These are phyloP conservation scores for Microbotryum violaceum DNA, from an alignment of 1,284 basidiomycete species.

Conservation along the genomic window DNA sequence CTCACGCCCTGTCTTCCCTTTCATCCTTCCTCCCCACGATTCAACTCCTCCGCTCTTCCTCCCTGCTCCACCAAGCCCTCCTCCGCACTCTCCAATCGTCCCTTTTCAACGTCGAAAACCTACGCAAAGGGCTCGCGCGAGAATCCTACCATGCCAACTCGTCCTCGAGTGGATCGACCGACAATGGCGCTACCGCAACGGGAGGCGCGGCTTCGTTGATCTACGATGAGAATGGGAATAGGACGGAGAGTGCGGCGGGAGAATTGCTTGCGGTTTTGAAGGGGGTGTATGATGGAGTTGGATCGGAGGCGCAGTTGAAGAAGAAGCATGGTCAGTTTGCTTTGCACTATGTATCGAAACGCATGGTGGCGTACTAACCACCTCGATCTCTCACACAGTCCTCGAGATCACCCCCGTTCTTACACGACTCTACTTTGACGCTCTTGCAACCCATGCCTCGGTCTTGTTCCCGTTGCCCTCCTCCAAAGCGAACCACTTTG, in stretches of 20 bases:
- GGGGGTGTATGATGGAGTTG: not conserved
- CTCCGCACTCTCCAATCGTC: constrained; percentile 20
- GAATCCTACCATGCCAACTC: constrained; percentile 17
- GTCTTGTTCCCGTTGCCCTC: constrained; percentile 28
- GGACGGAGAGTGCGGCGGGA: constrained; percentile 4
- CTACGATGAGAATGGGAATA: no score
- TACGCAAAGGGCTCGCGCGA: constrained; percentile 25
- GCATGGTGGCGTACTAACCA: not conserved
- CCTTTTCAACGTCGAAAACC: constrained; percentile 30
- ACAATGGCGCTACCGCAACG: no score
- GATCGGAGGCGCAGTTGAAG: not conserved
- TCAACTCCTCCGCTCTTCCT: not conserved
- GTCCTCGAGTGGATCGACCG: no score
- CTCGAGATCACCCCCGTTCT: constrained; percentile 6
- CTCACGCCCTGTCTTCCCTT: constrained; percentile 20
- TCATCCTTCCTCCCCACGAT: constrained; percentile 22
- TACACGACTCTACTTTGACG: constrained; percentile 15
- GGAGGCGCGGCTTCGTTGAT: no score
- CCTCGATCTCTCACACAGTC: not conserved
- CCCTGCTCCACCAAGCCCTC: constrained; percentile 4
- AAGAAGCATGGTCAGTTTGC: not conserved
- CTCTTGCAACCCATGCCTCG: constrained; percentile 13
- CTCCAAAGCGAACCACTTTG: constrained; percentile 13
- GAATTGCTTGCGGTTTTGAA: constrained; percentile 14
- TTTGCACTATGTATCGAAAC: not conserved